Evolutionary conservation across 1,284 basidiomycete genomes (phyloP).

Genomic region (Pseudozyma flocculosa): DNA sequence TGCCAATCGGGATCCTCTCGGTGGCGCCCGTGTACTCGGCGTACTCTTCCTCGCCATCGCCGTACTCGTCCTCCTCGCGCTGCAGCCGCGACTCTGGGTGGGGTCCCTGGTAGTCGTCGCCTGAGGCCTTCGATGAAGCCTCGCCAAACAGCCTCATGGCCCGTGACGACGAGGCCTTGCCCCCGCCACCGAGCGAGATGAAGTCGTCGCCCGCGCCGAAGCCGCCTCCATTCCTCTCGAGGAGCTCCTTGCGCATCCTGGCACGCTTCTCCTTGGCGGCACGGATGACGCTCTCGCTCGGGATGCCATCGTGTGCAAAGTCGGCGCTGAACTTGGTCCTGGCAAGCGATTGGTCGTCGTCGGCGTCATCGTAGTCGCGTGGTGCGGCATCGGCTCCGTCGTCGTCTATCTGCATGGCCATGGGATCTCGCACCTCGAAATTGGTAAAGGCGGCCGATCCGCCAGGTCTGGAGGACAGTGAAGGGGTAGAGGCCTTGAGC

Average conservation of each 20-base stretch:
- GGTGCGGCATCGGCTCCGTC: too few species aligned
- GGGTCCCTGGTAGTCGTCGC: slow-evolving; percentile 18
- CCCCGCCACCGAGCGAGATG: slow-evolving; percentile 23
- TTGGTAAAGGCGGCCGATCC: too few species aligned
- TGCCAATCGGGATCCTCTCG: slow-evolving; percentile 47
- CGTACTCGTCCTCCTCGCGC: slow-evolving; percentile 51
- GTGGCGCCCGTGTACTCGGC: slow-evolving; percentile 50
- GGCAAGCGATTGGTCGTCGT: slow-evolving; percentile 5
- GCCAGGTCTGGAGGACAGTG: slow-evolving; percentile 4
- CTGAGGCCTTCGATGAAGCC: background rate
- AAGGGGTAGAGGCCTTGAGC: slow-evolving; percentile 23
- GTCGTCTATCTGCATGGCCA: background rate
- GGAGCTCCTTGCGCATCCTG: background rate
- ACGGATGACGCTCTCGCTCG: slow-evolving; percentile 34
- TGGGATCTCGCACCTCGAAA: too few species aligned
- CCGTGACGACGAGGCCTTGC: slow-evolving; percentile 1
- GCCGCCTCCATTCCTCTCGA: background rate
- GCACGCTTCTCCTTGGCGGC: slow-evolving; percentile 45
- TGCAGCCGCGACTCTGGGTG: slow-evolving; percentile 46
- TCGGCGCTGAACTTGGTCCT: slow-evolving; percentile 19
- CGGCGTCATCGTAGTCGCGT: slow-evolving; percentile 1
- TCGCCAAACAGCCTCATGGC: slow-evolving; percentile 6
- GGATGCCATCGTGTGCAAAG: slow-evolving; percentile 26
- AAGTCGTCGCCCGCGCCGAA: slow-evolving; percentile 16
- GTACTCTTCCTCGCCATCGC: slow-evolving; percentile 50